Conservation (phyloP, 257 asterid genomes). For the Solanum piurae region DNA sequence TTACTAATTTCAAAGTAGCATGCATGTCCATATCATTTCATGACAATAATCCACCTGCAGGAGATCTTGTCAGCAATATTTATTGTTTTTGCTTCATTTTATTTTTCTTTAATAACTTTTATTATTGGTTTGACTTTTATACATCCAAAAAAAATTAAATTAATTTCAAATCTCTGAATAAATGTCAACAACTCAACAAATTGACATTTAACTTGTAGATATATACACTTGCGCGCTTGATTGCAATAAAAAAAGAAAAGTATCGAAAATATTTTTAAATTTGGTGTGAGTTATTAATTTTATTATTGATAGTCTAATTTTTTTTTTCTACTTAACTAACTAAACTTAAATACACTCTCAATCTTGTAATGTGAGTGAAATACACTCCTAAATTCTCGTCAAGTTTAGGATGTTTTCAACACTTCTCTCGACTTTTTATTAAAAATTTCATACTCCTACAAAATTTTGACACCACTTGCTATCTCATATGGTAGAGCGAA, state of each 20-base stretch:
- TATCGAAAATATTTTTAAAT: too few species aligned
- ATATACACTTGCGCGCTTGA: background rate
- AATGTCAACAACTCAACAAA: background rate
- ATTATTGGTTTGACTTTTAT: background rate
- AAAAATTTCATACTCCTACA: background rate
- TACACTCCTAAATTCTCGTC: background rate
- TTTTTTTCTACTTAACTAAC: too few species aligned
- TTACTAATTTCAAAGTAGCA: background rate
- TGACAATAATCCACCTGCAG: background rate
- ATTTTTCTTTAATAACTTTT: background rate
- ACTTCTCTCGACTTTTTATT: too few species aligned
- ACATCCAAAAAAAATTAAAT: background rate
- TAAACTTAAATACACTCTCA: rapidly evolving
- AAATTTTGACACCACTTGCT: background rate
- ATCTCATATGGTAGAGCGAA: too few species aligned
- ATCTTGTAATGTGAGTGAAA: background rate
- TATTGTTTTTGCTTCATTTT: background rate
- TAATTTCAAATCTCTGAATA: background rate
- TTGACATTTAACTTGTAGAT: background rate
- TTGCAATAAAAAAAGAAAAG: too few species aligned
- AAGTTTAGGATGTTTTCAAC: too few species aligned
- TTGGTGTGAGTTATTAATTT: too few species aligned
- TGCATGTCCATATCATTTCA: background rate
- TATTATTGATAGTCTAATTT: too few species aligned
- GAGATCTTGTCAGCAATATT: background rate